Conservation (phyloP, 805 yeast genomes). For the Wickerhamiella sorbophila region DNA sequence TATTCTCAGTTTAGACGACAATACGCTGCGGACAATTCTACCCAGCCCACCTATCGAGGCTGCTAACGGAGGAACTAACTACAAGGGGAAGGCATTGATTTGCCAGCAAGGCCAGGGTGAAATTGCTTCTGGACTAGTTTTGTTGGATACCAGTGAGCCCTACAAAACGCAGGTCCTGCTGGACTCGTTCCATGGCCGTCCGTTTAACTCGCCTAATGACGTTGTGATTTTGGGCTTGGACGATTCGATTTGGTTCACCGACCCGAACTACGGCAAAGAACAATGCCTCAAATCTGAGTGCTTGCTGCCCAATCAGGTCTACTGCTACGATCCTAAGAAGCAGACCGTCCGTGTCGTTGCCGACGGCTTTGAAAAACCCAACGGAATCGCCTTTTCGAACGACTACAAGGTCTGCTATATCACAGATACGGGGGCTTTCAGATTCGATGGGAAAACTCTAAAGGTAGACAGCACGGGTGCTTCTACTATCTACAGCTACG, state of each 20-base stretch:
- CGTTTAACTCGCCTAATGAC: slow-evolving; percentile 21
- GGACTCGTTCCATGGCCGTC: slow-evolving; percentile 20
- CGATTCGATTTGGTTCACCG: slow-evolving; percentile 22
- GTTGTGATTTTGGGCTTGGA: slow-evolving; percentile 19
- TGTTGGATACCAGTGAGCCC: slow-evolving; percentile 15
- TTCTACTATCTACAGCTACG: slow-evolving; percentile 20
- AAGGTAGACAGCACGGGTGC: slow-evolving; percentile 3
- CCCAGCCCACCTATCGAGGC: slow-evolving; percentile 3
- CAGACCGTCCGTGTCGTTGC: slow-evolving; percentile 23
- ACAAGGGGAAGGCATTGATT: slow-evolving; percentile 16
- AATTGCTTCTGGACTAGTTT: slow-evolving; percentile 13
- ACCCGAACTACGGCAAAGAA: slow-evolving; percentile 17
- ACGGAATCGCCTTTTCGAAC: slow-evolving; percentile 50
- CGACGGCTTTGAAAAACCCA: slow-evolving; percentile 42
- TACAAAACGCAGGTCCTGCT: slow-evolving; percentile 11
- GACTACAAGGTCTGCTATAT: slow-evolving; percentile 33
- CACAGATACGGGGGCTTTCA: slow-evolving; percentile 28
- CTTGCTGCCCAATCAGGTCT: slow-evolving; percentile 25
- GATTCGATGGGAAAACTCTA: neutral
- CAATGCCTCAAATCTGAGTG: slow-evolving; percentile 14
- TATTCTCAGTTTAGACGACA: neutral
- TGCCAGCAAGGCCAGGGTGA: slow-evolving; percentile 19
- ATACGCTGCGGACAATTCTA: neutral
- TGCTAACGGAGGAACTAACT: slow-evolving; percentile 20
- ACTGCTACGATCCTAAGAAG: slow-evolving; percentile 26